These are phyloP conservation scores for Lentithecium fluviatile DNA, from an alignment of 495 filamentous ascomycete species.

Conservation along the genomic window DNA sequence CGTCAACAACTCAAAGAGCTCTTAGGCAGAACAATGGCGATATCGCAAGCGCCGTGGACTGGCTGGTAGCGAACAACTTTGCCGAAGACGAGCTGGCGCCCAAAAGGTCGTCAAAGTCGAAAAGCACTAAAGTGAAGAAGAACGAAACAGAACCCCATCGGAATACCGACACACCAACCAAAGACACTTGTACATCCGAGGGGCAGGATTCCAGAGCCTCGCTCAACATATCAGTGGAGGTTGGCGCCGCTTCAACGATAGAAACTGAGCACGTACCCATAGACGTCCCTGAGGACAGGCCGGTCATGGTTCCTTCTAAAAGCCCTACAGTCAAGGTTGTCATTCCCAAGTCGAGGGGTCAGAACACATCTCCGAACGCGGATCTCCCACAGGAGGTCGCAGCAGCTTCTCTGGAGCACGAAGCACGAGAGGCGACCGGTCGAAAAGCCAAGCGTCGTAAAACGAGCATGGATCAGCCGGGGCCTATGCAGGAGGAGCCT, in stretches of 20 bases:
- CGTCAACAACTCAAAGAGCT: slow-evolving; percentile 18
- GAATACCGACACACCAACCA: background rate
- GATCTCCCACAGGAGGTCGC: background rate
- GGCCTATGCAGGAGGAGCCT: background rate
- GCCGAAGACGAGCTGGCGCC: slow-evolving; percentile 17
- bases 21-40: slow-evolving; percentile 16
- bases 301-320: background rate
- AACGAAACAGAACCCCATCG: background rate
- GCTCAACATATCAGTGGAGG: too few species aligned
- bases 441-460: slow-evolving; percentile 24
- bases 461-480: slow-evolving; percentile 21
- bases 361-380: background rate
- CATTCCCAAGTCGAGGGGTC: background rate
- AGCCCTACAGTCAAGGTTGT: slow-evolving; percentile 13
- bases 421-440: background rate
- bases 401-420: background rate
- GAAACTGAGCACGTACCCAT: too few species aligned
- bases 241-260: too few species aligned
- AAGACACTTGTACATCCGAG: background rate
- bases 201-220: background rate
- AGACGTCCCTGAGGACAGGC: too few species aligned
- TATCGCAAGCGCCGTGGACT: slow-evolving; percentile 20
- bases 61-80: slow-evolving; percentile 8
- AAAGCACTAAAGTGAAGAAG: background rate
- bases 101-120: background rate